Percentiles rank a stretch among this genome's conserved stretches.
Evolutionary conservation across 768 basidiomycete genomes (phyloP).

Genomic region (Hygrophoropsis aurantiaca): DNA sequence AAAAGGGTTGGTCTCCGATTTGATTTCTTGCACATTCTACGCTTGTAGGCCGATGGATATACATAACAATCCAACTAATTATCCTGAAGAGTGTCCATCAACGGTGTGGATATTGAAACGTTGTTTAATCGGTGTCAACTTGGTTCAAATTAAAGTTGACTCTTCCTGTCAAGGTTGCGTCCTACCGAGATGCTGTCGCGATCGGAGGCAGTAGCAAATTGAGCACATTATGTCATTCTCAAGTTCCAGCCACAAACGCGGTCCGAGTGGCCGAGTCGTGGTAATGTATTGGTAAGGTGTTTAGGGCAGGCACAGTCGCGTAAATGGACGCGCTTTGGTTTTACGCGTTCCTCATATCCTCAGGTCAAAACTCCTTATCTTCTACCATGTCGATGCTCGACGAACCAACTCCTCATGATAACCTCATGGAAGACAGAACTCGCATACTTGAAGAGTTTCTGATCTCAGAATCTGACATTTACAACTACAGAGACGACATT

Average conservation of each 20-base stretch:
- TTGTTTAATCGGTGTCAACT: too few relatives aligned
- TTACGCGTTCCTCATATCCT: conserved; percentile 19
- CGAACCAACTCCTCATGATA: conserved; percentile 65
- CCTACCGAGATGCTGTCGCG: too few relatives aligned
- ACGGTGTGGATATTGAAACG: too few relatives aligned
- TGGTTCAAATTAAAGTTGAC: too few relatives aligned
- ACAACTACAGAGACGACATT: conserved; percentile 87
- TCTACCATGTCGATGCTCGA: conserved; percentile 36
- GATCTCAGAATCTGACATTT: conserved; percentile 59
- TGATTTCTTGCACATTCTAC: background rate
- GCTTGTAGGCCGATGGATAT: too few relatives aligned
- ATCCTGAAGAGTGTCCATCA: too few relatives aligned
- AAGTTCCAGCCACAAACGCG: too few relatives aligned
- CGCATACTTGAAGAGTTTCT: conserved; percentile 85
- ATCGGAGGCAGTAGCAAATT: too few relatives aligned
- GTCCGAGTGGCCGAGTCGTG: too few relatives aligned
- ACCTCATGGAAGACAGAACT: conserved; percentile 73
- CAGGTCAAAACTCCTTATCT: background rate
- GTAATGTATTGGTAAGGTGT: conserved; percentile 4
- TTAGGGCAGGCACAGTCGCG: conserved; percentile 37
- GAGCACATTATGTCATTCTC: too few relatives aligned
- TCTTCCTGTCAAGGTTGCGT: too few relatives aligned
- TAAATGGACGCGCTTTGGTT: conserved; percentile 13
- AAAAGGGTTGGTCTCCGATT: background rate
- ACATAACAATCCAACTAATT: too few relatives aligned